Base-by-base conservation (phyloP, 495 filamentous ascomycete genomes). In the Tuber borchii region DNA sequence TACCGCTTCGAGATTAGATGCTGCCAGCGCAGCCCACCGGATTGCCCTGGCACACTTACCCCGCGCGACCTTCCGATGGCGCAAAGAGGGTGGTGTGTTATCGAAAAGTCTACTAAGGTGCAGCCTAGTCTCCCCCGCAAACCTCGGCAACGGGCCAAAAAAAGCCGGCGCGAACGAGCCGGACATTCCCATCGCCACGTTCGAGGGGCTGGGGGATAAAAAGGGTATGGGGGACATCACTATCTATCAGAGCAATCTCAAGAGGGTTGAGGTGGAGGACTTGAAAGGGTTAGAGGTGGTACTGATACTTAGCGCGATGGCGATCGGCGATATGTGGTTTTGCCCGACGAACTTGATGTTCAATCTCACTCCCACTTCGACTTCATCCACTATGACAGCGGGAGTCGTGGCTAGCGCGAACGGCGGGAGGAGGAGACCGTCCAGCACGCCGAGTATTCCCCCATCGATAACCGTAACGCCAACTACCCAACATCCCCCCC, bases 211-310 rank as follows among this genome's bases (percentile, higher is more conserved):
- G 44, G 88, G 87, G 44, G 91, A 92, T 76, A 89, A 88, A 75
- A 82, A 84, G 34, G 83, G 82, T 12, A 82, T 81, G 20, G 80
- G 83, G 48, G 87, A 89, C 48, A 82, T 98, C 44, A 96, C 95
- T 20, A 85, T 99, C 61, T 97, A 97, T 85, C 91, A 98, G 85
- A 92, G 95, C 26, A 97, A 98, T 82, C 86, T 98, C 42, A 90
- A 91, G 69, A 87, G 95, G 1, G 92, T 97, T 6, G 94, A 97
- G 61, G 90, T 97, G 80, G 95, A 98, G 83, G 95, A 99, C 84
- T 89, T 91, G 75, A 99, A 98, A 84, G 95, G 95, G 4, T 86
- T 98, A 9, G 95, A 99, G 84, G 87, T 98, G 1, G 92, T 95
- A 0, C 83, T 98, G 5, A 82, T 99, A n/a, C 86, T 99, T 7